Evolutionary conservation across 1,139 yeast species (phyloP).

Genomic region (Blastobotrys buckinghamii): DNA sequence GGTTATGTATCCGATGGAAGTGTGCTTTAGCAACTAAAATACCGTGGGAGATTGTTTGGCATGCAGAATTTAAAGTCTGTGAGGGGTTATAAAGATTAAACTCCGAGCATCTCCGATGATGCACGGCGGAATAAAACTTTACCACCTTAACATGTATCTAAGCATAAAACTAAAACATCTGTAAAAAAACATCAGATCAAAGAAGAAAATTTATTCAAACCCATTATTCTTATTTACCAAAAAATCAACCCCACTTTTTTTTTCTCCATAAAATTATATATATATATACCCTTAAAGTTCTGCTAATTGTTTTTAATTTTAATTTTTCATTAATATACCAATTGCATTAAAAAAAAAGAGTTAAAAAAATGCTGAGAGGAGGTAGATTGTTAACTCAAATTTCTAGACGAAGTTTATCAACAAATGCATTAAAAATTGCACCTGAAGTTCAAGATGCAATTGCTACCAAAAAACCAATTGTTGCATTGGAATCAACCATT

Average conservation of each 20-base stretch:
- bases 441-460: constrained; percentile 62
- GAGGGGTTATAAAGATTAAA: too few species aligned
- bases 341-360: background rate
- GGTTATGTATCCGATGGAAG: too few species aligned
- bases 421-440: constrained; percentile 31
- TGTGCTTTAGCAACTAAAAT: too few species aligned
- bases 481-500: constrained; percentile 80
- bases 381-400: background rate
- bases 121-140: background rate
- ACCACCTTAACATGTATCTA: too few species aligned
- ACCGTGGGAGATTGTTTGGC: too few species aligned
- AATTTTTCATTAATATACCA: background rate
- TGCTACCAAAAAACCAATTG: constrained; percentile 52
- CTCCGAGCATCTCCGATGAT: background rate
- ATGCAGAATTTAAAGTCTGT: too few species aligned
- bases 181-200: too few species aligned
- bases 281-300: background rate
- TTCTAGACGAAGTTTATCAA: background rate
- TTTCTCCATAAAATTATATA: too few species aligned
- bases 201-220: too few species aligned
- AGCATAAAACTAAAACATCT: background rate
- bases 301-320: background rate
- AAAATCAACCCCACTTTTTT: background rate
- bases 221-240: too few species aligned
- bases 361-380: background rate